Conservation (phyloP, 1,139 yeast genomes). For the Blastobotrys malaysiensis region DNA sequence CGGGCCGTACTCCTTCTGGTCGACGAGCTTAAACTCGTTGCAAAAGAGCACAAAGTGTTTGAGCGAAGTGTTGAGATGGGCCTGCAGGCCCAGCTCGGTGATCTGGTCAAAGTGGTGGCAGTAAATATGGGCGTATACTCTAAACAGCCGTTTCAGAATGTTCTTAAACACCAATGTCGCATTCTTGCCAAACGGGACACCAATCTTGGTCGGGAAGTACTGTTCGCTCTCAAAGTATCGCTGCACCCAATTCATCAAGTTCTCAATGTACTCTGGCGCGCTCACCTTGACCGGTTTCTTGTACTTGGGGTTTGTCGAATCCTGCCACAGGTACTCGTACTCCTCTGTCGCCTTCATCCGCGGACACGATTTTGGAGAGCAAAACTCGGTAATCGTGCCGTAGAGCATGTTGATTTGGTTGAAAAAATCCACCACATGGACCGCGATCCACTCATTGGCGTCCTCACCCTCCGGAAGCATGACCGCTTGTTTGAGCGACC, state of each 20-base stretch:
- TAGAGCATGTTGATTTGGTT: slow-evolving; percentile 95
- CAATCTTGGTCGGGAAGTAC: slow-evolving; percentile 83
- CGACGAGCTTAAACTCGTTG: slow-evolving; percentile 72
- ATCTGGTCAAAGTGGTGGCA: slow-evolving; percentile 97
- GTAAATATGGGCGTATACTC: slow-evolving; percentile 97
- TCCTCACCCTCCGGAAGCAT: slow-evolving; percentile 92
- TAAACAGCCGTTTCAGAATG: slow-evolving; percentile 79
- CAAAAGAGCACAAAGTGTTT: slow-evolving; percentile 90
- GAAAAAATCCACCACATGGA: slow-evolving; percentile 69
- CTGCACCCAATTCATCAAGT: slow-evolving; percentile 92
- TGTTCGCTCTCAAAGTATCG: slow-evolving; percentile 81
- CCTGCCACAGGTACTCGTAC: slow-evolving; percentile 96
- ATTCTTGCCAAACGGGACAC: slow-evolving; percentile 61
- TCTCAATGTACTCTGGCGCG: slow-evolving; percentile 93
- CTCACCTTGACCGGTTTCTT: slow-evolving; percentile 66
- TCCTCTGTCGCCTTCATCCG: slow-evolving; percentile 96
- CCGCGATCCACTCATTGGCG: slow-evolving; percentile 91
- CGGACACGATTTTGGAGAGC: slow-evolving; percentile 90
- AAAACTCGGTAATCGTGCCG: slow-evolving; percentile 92
- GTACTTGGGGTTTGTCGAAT: slow-evolving; percentile 42
- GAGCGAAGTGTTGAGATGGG: slow-evolving; percentile 87
- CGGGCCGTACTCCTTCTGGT: slow-evolving; percentile 85
- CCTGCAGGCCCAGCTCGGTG: slow-evolving; percentile 83
- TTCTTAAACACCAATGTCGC: slow-evolving; percentile 69
- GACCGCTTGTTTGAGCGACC: slow-evolving; percentile 86